Percentiles rank a stretch among this genome's conserved stretches.
Evolutionary conservation across 2,329 filamentous ascomycete genomes (phyloP).

Genomic region (Venturia carpophila): DNA sequence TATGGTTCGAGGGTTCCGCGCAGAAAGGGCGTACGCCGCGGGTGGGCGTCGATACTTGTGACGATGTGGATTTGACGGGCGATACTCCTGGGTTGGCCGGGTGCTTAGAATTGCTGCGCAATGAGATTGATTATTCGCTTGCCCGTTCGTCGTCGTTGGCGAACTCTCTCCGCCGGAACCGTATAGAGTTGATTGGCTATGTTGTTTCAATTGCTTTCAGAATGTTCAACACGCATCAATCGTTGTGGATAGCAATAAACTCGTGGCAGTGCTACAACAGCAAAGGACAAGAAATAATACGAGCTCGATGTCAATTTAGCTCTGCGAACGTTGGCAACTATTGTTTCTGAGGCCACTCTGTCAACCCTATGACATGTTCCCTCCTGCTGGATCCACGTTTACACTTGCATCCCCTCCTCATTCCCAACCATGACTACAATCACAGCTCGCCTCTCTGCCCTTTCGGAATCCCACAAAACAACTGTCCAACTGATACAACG

Average conservation of each 20-base stretch:
- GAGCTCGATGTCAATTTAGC: not conserved
- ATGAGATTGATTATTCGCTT: not conserved
- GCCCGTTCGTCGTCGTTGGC: not conserved
- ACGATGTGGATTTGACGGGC: too few species aligned
- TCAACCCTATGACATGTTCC: slow-evolving; percentile 1
- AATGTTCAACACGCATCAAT: not conserved
- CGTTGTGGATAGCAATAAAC: not conserved
- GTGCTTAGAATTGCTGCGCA: not conserved
- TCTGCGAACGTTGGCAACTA: not conserved
- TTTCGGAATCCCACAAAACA: slow-evolving; percentile 47
- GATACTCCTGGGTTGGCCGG: not conserved
- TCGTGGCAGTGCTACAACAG: too few species aligned
- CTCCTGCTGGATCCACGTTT: not conserved
- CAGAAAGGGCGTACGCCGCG: not conserved
- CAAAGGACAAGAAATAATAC: too few species aligned
- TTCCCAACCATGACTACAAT: slow-evolving; percentile 26
- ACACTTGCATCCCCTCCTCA: not conserved
- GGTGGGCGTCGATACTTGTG: not conserved
- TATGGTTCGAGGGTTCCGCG: not conserved
- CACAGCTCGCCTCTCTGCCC: slow-evolving; percentile 41
- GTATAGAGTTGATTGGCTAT: not conserved
- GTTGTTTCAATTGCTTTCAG: not conserved
- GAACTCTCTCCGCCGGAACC: not conserved
- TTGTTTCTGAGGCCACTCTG: not conserved
- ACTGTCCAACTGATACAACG: slow-evolving; percentile 49